Evolutionary conservation across 2,329 filamentous ascomycete genomes (phyloP).

Genomic region (Clarireedia monteithiana): DNA sequence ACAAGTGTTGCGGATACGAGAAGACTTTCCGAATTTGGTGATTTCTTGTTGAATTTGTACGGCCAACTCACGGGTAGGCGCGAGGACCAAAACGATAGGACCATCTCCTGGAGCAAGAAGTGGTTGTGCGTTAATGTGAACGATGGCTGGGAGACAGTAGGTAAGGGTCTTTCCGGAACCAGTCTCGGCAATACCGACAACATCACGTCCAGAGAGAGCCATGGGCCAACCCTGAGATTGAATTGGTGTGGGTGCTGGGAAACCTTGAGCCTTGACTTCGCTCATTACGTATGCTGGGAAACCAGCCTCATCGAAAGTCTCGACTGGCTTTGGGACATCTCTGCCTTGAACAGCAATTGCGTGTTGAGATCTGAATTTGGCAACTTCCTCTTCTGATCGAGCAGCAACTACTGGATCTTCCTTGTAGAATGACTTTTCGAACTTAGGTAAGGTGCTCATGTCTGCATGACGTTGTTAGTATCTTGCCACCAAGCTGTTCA

Average conservation of each 20-base stretch:
- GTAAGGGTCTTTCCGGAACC: constrained; percentile 98
- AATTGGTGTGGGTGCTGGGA: constrained; percentile 87
- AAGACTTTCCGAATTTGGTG: constrained; percentile 96
- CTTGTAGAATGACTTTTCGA: constrained; percentile 99
- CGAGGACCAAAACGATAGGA: constrained; percentile 91
- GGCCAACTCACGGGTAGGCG: constrained; percentile 93
- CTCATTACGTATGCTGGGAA: constrained; percentile 97
- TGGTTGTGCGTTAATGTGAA: constrained; percentile 98
- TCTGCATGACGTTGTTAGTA: constrained; percentile 44
- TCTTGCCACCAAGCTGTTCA: neutral
- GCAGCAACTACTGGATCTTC: constrained; percentile 72
- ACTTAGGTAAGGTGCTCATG: constrained; percentile 73
- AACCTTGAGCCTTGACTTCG: constrained; percentile 97
- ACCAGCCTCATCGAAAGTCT: constrained; percentile 94
- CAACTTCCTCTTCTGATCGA: constrained; percentile 72
- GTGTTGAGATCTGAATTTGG: constrained; percentile 78
- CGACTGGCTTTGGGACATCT: constrained; percentile 85
- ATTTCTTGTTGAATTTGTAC: constrained; percentile 99
- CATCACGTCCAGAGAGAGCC: constrained; percentile 95
- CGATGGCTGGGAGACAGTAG: constrained; percentile 95
- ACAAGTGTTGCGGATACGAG: constrained; percentile 95
- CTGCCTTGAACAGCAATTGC: constrained; percentile 73
- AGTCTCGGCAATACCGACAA: constrained; percentile 98
- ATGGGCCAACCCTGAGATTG: constrained; percentile 99
- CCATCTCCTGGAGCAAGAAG: constrained; percentile 91